Percentiles rank a stretch among this genome's conserved stretches.
Conservation (phyloP, 345 rosid genomes). For the Eucalyptus shirleyi region DNA sequence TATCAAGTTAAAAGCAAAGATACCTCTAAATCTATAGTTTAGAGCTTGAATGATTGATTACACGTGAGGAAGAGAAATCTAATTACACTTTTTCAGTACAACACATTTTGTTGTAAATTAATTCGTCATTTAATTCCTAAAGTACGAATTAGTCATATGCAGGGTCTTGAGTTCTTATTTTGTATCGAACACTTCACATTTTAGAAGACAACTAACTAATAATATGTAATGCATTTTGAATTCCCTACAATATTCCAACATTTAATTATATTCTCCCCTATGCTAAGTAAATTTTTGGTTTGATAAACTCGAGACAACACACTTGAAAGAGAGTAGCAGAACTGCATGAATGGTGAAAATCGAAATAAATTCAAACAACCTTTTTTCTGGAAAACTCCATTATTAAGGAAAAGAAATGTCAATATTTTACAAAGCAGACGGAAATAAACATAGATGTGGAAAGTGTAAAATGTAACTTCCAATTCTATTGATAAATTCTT, state of each 20-base stretch:
- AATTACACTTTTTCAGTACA: background rate
- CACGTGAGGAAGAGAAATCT: background rate
- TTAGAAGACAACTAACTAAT: background rate
- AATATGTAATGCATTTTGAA: background rate
- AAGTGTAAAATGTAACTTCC: background rate
- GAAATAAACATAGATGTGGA: background rate
- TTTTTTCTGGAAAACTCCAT: background rate
- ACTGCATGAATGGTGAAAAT: background rate
- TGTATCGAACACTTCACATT: background rate
- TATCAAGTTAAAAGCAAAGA: accelerated
- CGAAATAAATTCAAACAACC: background rate
- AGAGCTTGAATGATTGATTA: background rate
- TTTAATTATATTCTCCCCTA: background rate
- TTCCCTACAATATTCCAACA: background rate
- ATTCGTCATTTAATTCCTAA: background rate
- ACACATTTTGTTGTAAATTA: background rate
- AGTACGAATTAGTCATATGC: background rate
- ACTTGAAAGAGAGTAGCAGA: background rate
- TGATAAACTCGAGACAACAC: background rate
- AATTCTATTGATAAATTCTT: background rate
- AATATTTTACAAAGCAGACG: background rate
- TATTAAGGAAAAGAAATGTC: background rate
- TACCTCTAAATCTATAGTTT: background rate
- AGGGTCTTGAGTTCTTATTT: background rate
- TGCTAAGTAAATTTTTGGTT: background rate